Conservation (phyloP, 441 rosid species). For the Pelargonium hybrid region DNA sequence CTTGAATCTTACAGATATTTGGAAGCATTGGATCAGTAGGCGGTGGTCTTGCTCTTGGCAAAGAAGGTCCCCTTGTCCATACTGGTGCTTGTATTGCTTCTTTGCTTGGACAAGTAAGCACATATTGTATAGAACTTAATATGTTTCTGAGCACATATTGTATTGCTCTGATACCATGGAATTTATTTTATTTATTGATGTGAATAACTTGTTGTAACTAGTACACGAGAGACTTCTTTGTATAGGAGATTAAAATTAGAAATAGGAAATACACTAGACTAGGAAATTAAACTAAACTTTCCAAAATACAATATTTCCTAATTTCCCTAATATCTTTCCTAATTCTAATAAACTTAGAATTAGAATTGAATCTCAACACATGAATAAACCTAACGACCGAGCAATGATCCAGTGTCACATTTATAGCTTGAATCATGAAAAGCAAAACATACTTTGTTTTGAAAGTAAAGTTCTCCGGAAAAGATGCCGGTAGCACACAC, state of each 20-base stretch:
- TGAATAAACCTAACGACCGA: neutral
- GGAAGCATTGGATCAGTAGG: conserved; percentile 98
- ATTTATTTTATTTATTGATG: no score
- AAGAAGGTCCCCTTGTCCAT: conserved; percentile 98
- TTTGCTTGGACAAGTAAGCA: conserved; percentile 84
- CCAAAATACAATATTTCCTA: no score
- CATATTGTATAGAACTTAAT: neutral
- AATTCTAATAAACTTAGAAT: no score
- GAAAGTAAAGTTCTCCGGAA: conserved; percentile 94
- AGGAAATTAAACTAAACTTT: no score
- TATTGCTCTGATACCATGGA: no score
- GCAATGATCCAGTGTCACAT: conserved; percentile 1
- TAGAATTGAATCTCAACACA: neutral
- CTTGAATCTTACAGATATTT: conserved; percentile 51
- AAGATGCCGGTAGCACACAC: conserved; percentile 94
- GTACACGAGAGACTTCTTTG: no score
- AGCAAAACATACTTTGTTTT: conserved; percentile 65
- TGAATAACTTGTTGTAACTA: no score
- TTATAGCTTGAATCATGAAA: conserved; percentile 12
- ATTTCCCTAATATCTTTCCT: no score
- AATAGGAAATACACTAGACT: no score
- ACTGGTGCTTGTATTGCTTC: conserved; percentile 98
- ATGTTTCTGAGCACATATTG: neutral
- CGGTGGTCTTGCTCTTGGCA: conserved; percentile 95
- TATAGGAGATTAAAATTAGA: no score